Evolutionary conservation across 257 asterid species (phyloP), one percentile per base, ranked within the genome.

Genomic region (Catharanthus roseus): DNA sequence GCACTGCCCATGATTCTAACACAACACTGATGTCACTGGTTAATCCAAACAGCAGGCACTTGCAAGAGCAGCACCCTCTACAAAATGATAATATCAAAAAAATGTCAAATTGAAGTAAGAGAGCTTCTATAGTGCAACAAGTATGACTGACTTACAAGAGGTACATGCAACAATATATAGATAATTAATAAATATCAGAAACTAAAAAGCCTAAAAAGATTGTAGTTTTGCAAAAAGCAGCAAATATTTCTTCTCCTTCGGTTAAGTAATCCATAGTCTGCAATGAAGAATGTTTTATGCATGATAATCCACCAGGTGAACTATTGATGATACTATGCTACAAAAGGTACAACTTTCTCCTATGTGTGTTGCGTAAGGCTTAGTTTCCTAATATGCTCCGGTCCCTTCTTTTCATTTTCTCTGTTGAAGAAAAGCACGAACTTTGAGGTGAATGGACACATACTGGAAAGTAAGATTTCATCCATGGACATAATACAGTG

Each of bases 1-100:
- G 84, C 70, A 83, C 92, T 88, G 61, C 91, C 95, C 99, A 95
- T 95, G 77, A 79, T 75, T 69, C 82, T 34, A 28, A 55, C 70
- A 61, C 63, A 62, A 68, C 72, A 74, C 57, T 65, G 29, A 60
- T 65, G 77, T 68, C 75, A 72, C 74, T 74, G 73, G 44, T 57
- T 74, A 74, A 78, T 36, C 60, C 73, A 49, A 76, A 47, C 70
- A 65, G 77, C 80, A 75, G 81, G 65, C 76, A 72, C 77, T 68
- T 42, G 18, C 38, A 42, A 49, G 29, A 54, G 58, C 24, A 49
- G 73, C 76, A 78, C 77, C 61, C 73, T 76, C 76, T 70, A 55
- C 64, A 75, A 68, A 24, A 33, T 51, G 3, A 39, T 29, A 31
- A 62, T 31, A 57, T 4, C 9, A n/a, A 9, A n/a, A n/a, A n/a